These are phyloP conservation scores for Phytophthora ramorum DNA, from an alignment of 352 stramenopile genomes.

Conservation along the genomic window DNA sequence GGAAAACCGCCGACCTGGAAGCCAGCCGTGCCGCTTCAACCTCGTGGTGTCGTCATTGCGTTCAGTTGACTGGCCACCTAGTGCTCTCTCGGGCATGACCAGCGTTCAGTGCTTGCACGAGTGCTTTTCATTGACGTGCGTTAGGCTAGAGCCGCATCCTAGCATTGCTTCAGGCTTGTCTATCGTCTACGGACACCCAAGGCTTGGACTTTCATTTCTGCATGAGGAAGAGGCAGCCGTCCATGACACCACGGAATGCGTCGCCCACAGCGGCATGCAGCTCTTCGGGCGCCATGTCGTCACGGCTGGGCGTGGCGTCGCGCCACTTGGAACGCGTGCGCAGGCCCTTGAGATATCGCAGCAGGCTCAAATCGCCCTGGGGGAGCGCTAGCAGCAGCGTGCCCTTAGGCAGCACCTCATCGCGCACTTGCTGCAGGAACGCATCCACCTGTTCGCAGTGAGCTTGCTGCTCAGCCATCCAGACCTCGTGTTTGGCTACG, in stretches of 20 bases:
- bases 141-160: constrained; percentile 10
- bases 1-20: constrained; percentile 2
- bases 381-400: constrained; percentile 76
- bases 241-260: constrained; percentile 71
- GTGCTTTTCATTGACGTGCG: constrained; percentile 18
- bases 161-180: constrained; percentile 3
- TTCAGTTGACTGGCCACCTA: constrained; percentile 14
- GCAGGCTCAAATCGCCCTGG: constrained; percentile 72
- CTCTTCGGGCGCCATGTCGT: constrained; percentile 45
- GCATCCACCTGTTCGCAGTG: constrained; percentile 60
- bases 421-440: constrained; percentile 55
- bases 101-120: not conserved
- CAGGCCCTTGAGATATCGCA: constrained; percentile 78
- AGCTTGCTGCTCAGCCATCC: constrained; percentile 66
- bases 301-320: constrained; percentile 41
- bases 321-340: constrained; percentile 82
- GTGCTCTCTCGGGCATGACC: constrained; percentile 1
- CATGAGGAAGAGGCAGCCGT: constrained; percentile 80
- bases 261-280: constrained; percentile 73
- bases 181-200: constrained; percentile 4
- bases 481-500: constrained; percentile 62
- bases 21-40: constrained; percentile 19
- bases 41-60: constrained; percentile 4
- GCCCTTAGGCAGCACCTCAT: constrained; percentile 48
- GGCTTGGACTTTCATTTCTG: constrained; percentile 47